Evolutionary conservation across 441 rosid species (phyloP).

Genomic region (Metrosideros polymorpha): DNA sequence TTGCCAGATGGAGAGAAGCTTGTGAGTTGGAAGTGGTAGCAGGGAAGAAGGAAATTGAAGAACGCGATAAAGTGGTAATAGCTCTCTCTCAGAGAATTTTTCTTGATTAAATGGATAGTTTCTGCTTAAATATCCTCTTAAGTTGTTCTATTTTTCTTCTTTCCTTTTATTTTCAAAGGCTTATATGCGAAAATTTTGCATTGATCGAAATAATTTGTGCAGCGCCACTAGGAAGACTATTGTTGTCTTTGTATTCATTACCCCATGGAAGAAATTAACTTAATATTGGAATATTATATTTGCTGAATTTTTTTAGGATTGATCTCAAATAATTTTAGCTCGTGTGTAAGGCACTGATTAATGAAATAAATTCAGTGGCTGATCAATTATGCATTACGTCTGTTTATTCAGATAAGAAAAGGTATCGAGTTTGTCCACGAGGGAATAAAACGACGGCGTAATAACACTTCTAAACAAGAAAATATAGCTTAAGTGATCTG

Average conservation of each 20-base stretch:
- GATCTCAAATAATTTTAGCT: not conserved
- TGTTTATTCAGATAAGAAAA: not conserved
- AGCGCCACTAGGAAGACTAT: not conserved
- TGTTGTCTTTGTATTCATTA: not conserved
- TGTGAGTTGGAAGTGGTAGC: constrained; percentile 94
- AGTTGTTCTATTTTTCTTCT: not conserved
- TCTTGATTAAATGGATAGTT: not conserved
- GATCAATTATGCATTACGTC: not conserved
- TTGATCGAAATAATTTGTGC: not conserved
- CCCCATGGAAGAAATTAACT: not conserved
- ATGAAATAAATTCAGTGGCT: not conserved
- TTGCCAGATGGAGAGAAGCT: constrained; percentile 86
- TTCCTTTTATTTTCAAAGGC: not conserved
- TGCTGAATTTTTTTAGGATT: not conserved
- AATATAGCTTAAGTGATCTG: not conserved
- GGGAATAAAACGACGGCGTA: not conserved
- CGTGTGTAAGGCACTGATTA: not conserved
- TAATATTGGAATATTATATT: not conserved
- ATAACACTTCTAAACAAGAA: not conserved
- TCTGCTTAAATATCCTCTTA: not conserved
- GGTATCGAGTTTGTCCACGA: not conserved
- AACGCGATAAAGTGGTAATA: constrained; percentile 58
- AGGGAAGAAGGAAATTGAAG: constrained; percentile 53
- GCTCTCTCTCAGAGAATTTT: not conserved
- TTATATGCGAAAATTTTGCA: not conserved